These are phyloP conservation scores for Trichoderma pleuroti DNA, from an alignment of 2,329 filamentous ascomycete genomes.

Conservation along the genomic window DNA sequence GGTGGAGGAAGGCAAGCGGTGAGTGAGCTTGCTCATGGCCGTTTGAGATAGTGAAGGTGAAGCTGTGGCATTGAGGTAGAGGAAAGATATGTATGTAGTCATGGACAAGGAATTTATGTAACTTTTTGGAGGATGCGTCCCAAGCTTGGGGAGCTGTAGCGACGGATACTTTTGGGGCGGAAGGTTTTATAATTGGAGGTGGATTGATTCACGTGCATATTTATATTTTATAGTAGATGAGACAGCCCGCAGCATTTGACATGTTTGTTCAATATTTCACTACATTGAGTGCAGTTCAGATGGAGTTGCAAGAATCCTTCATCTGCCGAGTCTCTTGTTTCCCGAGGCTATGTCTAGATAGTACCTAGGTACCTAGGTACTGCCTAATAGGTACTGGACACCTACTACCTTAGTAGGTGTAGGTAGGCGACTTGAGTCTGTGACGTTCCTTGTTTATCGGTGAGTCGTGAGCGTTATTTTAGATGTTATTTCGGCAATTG, in stretches of 20 bases:
- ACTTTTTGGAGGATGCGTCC: constrained; percentile 22
- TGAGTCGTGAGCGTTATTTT: background rate
- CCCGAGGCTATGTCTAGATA: background rate
- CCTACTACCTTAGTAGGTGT: too few species aligned
- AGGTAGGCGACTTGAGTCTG: background rate
- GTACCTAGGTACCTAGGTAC: too few species aligned
- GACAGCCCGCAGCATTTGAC: constrained; percentile 1
- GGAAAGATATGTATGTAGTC: background rate
- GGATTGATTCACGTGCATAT: constrained; percentile 20
- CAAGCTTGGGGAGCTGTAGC: background rate
- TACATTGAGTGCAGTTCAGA: background rate
- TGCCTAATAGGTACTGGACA: background rate
- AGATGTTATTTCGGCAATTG: background rate
- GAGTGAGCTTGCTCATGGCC: background rate
- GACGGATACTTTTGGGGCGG: constrained; percentile 20
- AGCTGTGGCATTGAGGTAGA: background rate
- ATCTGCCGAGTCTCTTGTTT: background rate
- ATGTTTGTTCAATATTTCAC: background rate
- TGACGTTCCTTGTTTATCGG: background rate
- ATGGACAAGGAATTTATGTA: constrained; percentile 23
- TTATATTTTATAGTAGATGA: background rate
- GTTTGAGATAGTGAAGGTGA: background rate
- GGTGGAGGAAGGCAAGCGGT: background rate
- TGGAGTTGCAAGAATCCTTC: background rate
- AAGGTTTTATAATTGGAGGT: constrained; percentile 25